Base-by-base conservation (phyloP, 495 filamentous ascomycete genomes). In the Daldinia concentrica region DNA sequence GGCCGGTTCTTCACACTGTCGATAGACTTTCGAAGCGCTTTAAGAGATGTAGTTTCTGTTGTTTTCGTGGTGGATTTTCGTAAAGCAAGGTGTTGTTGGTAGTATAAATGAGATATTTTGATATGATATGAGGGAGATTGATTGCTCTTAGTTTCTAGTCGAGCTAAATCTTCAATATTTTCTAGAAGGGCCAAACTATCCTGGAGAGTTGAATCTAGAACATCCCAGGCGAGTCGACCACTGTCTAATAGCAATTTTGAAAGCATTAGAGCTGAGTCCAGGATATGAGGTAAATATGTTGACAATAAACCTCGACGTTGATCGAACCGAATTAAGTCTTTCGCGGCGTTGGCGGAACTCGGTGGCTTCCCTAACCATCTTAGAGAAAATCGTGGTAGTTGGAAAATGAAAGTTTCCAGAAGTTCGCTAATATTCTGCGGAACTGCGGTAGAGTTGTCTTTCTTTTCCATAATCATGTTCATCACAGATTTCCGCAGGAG, bases 61-160 rank as follows among this genome's bases (percentile, higher is more conserved):
- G 45, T n/a, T 54, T 83, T 84, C 1, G 77, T 68, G 6, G 64
- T 68, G 0, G 76, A 34, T 32, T 80, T 77, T 30, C 77, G 76
- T 37, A 86, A 74, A 11, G 68, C 62, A 6, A 81, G 69, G 69
- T 81, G 85, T 24, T 90, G 86, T 22, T 88, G 83, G 83, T 91
- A 95, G 75, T 93, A 94, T 15, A 93, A 81, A 76, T 94, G 93
- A 0, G 93, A 95, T 30, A 97, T 82, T 75, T 90, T 86, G 27
- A 88, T 82, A 56, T 87, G 76, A 78, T 85, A 84, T 17, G 79
- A 82, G 17, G 73, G 60, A 9, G 77, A 73, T 4, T 78, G 65
- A n/a, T 78, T 78, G 6, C 64, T 62, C 12, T 74, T 76, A 29
- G 67, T 67, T 17, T 82, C 76, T 12, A 66, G 37, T 69, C 32